Conservation (phyloP, 257 asterid species). For the Plectranthus barbatus region DNA sequence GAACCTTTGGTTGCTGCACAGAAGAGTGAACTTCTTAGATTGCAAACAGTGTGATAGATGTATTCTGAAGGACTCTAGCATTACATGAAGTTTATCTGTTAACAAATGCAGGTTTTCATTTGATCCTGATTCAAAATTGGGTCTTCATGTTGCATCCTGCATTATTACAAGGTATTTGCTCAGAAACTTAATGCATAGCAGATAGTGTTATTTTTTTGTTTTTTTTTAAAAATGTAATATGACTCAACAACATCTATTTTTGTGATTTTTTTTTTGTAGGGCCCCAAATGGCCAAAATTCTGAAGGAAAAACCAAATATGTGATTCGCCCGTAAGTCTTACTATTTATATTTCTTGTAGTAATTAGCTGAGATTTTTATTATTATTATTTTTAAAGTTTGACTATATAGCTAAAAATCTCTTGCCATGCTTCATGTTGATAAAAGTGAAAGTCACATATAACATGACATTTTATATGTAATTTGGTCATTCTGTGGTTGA, state of each 20-base stretch:
- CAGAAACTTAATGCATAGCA: slow-evolving; percentile 9
- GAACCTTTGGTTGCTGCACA: neutral
- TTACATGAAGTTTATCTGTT: slow-evolving; percentile 1
- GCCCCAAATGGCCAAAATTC: slow-evolving; percentile 76
- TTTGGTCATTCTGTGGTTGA: slow-evolving; percentile 3
- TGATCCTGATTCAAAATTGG: slow-evolving; percentile 71
- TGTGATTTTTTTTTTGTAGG: slow-evolving; percentile 49
- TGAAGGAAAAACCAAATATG: slow-evolving; percentile 85
- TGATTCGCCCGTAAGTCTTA: slow-evolving; percentile 82
- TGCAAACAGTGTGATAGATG: slow-evolving; percentile 1
- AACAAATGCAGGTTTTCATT: slow-evolving; percentile 68
- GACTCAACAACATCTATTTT: slow-evolving; percentile 3
- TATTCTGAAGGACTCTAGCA: neutral
- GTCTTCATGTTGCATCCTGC: slow-evolving; percentile 95
- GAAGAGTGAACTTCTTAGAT: neutral
- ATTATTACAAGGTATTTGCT: slow-evolving; percentile 62
- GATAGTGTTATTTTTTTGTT: too few relatives aligned
- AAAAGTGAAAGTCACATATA: neutral
- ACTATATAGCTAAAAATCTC: neutral
- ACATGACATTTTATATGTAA: neutral
- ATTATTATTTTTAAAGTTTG: neutral
- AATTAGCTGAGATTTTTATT: neutral
- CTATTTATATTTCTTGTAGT: neutral
- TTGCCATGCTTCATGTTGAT: neutral
- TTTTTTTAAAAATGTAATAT: slow-evolving; percentile 7